These are phyloP conservation scores for Ustilago lituana DNA, from an alignment of 1,284 basidiomycete species.

Conservation along the genomic window DNA sequence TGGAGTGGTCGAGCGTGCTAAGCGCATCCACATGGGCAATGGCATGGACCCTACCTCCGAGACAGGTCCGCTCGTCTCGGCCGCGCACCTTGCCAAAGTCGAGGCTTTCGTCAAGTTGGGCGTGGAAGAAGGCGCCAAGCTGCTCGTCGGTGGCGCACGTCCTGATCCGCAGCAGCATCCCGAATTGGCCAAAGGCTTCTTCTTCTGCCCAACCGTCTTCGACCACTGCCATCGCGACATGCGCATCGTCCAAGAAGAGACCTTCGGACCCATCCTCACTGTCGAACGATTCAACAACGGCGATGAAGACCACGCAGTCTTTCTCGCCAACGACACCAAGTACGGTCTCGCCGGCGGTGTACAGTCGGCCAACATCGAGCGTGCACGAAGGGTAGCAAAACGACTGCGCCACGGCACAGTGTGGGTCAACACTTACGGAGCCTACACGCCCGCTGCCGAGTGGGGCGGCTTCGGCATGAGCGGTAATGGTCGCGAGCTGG, in stretches of 20 bases:
- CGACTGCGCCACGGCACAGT: constrained; percentile 64
- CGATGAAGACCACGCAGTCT: constrained; percentile 62
- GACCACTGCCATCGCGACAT: constrained; percentile 65
- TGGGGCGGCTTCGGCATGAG: constrained; percentile 66
- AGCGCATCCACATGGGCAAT: constrained; percentile 61
- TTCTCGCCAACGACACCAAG: constrained; percentile 65
- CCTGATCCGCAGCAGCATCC: constrained; percentile 56
- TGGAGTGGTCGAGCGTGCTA: constrained; percentile 63
- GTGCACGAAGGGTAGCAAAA: constrained; percentile 59
- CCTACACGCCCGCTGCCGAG: constrained; percentile 63
- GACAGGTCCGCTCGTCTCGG: constrained; percentile 64
- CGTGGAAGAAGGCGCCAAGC: constrained; percentile 57
- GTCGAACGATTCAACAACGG: constrained; percentile 64
- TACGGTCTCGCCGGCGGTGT: constrained; percentile 66
- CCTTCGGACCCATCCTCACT: constrained; percentile 66
- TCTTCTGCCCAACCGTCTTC: constrained; percentile 65
- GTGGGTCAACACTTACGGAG: constrained; percentile 65
- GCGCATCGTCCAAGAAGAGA: constrained; percentile 66
- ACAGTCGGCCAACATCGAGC: constrained; percentile 53
- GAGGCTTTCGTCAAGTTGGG: constrained; percentile 60
- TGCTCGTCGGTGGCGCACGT: constrained; percentile 58
- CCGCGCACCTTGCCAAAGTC: constrained; percentile 59
- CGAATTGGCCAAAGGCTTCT: constrained; percentile 63
- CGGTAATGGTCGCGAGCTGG: constrained; percentile 65
- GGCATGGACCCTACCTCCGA: constrained; percentile 59